These are phyloP conservation scores for Eutrema salsugineum DNA, from an alignment of 441 rosid genomes.

Conservation along the genomic window DNA sequence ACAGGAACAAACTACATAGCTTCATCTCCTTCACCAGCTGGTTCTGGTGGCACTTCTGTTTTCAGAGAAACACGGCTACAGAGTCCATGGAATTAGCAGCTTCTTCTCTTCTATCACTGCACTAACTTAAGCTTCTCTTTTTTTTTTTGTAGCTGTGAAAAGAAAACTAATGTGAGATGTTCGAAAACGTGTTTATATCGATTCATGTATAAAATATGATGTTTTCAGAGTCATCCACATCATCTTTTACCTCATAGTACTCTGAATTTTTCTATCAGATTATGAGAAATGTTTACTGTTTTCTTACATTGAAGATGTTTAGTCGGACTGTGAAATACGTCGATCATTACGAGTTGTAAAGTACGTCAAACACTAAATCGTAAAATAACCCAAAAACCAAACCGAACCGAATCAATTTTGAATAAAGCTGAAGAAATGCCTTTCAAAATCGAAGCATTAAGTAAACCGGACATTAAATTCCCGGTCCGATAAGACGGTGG, in stretches of 20 bases:
- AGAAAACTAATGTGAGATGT: not conserved
- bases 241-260: not conserved
- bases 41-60: conserved; percentile 85
- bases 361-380: too few relatives aligned
- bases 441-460: not conserved
- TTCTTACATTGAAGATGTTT: not conserved
- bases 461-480: conserved; percentile 1
- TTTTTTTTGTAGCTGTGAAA: not conserved
- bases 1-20: conserved; percentile 75
- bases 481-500: not conserved
- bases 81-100: conserved; percentile 74
- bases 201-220: not conserved
- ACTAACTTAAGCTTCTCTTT: not conserved
- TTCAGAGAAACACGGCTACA: conserved; percentile 72
- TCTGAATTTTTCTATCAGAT: too few relatives aligned
- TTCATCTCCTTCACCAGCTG: conserved; percentile 89
- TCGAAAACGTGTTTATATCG: not conserved
- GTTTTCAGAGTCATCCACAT: not conserved
- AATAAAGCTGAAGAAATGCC: not conserved
- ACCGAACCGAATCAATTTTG: not conserved
- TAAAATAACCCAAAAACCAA: too few relatives aligned
- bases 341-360: too few relatives aligned
- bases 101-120: not conserved
- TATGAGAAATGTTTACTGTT: not conserved
- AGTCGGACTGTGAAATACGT: not conserved